phyloP scores from a whole-genome alignment of 2,329 filamentous ascomycete genomes.

The Daldinia eschscholtzii region DNA sequence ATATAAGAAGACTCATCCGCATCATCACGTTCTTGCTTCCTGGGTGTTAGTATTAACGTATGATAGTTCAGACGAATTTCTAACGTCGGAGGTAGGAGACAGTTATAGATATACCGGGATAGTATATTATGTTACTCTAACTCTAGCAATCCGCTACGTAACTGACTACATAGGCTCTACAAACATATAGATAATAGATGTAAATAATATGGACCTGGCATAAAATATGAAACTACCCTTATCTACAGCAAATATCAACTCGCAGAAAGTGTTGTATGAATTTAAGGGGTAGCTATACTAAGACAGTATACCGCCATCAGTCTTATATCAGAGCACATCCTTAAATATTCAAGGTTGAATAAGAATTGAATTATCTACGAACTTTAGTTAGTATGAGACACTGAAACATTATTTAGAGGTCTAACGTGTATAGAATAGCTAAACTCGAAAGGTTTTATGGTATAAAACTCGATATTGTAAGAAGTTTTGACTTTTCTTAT shows the following conservation, averaged over 20 bases:
- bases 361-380: no score
- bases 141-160: background rate
- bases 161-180: background rate
- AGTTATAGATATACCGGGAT: background rate
- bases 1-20: slow-evolving; percentile 3
- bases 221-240: no score
- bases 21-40: background rate
- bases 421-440: background rate
- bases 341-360: no score
- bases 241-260: no score
- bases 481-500: background rate
- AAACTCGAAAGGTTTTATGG: background rate
- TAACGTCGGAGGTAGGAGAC: background rate
- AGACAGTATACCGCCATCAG: no score
- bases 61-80: background rate
- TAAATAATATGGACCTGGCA: no score
- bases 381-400: background rate
- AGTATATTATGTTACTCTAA: background rate
- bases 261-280: no score
- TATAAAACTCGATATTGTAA: background rate
- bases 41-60: background rate
- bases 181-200: no score
- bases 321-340: no score
- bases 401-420: background rate
- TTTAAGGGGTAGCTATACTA: no score